Evolutionary conservation across 78 protist genomes (phyloP), one percentile per base, ranked within the genome.

Genomic region (Parvularia atlantis): DNA sequence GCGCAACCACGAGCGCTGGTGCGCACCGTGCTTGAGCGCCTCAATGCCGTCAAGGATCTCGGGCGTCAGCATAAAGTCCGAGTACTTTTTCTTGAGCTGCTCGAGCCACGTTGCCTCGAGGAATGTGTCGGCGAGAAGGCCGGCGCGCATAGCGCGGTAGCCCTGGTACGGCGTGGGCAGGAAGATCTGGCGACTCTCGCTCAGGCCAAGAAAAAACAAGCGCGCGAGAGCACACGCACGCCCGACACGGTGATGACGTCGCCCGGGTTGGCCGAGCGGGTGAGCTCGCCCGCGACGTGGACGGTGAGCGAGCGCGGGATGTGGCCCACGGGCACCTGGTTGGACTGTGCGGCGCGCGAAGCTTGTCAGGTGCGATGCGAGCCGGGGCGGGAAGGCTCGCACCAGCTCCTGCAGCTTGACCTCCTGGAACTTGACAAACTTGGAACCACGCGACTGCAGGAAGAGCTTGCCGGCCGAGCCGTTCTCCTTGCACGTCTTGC

Each of bases 261-360:
- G 30, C 99, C 99, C 6, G 99, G 90, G 20, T 82, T 33, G 66
- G 76, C 73, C 20, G 7, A 1, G 13, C 98, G 77, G 6, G 98
- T 91, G 39, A 73, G 48, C 31, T 89, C 96, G 50, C 99, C 99
- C 17, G 60, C 41, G 1, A 70, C 46, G 24, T 81, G 75, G n/a
- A 92, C 84, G 24, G 89, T 85, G 69, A 95, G 78, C 33, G 89
- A 44, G n/a, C 99, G 91, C 20, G 99, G 99, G 28, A 94, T 88
- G 74, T 91, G 91, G 9, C 99, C 99, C n/a, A 71, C 75, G 0
- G 99, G 99, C 9, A 95, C 98, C 33, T 95, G 87, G 33, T 81
- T 73, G 13, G 88, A 66, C 69, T 37, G 59, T 1, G 24, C 20
- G 2, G 61, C 31, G 7, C 28, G 3, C 22, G 41, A 5, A 19